Conservation (phyloP, 202 grass and related monocot species). For the Musa balbisiana region DNA sequence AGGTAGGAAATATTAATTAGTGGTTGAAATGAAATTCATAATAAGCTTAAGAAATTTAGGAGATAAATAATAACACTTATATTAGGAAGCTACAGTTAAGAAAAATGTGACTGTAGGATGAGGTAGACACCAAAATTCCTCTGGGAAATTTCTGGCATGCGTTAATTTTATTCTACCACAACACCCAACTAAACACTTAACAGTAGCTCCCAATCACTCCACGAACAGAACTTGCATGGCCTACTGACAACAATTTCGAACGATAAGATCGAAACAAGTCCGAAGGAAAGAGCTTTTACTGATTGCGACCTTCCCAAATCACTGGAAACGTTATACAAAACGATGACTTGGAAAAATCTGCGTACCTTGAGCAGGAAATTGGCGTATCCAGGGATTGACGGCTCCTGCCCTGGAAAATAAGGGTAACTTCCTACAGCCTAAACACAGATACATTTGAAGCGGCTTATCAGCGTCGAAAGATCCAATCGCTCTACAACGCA, state of each 20-base stretch:
- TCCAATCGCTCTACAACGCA: too few relatives aligned
- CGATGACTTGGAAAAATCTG: neutral
- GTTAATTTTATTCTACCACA: neutral
- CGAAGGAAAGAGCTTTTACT: neutral
- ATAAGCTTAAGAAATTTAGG: too few relatives aligned
- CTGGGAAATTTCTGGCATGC: neutral
- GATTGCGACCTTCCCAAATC: neutral
- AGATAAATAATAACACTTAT: too few relatives aligned
- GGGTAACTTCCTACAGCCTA: constrained; percentile 43
- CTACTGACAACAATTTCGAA: neutral
- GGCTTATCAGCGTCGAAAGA: neutral
- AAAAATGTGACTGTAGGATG: neutral
- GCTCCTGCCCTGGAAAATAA: constrained; percentile 59
- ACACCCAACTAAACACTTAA: too few relatives aligned
- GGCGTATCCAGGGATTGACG: constrained; percentile 47
- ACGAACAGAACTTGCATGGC: neutral
- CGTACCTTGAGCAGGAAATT: constrained; percentile 68
- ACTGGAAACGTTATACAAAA: neutral
- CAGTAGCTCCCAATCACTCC: neutral
- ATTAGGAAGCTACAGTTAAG: too few relatives aligned
- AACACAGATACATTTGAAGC: neutral
- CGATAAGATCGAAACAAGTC: neutral
- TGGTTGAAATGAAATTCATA: too few relatives aligned
- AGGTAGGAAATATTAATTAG: too few relatives aligned
- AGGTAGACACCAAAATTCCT: neutral